These are phyloP conservation scores for Salix dunnii DNA, from an alignment of 345 rosid genomes.

Conservation along the genomic window DNA sequence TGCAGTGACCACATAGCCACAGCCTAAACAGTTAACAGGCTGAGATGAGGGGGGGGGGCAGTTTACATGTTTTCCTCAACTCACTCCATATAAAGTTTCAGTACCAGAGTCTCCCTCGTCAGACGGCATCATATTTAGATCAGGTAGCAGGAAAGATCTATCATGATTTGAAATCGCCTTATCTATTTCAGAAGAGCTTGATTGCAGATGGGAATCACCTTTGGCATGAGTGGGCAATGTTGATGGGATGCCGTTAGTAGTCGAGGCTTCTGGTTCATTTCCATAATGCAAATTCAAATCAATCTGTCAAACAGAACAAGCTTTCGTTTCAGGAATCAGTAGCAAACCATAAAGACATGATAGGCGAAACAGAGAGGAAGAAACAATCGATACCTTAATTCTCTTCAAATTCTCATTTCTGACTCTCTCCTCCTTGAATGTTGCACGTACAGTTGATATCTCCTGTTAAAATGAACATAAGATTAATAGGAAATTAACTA, in stretches of 20 bases:
- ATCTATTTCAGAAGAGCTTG: conserved; percentile 24
- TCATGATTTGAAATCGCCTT: conserved; percentile 21
- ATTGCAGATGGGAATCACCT: conserved; percentile 7
- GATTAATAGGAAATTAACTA: not conserved
- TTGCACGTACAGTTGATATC: conserved; percentile 47
- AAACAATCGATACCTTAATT: conserved; percentile 48
- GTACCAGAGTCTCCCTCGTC: conserved; percentile 40
- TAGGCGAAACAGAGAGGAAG: not conserved
- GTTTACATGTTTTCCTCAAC: conserved; percentile 24
- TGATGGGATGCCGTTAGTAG: conserved; percentile 12
- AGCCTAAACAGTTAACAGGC: not conserved
- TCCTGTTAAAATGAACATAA: conserved; percentile 42
- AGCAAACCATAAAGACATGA: too few species aligned
- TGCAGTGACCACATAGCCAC: not conserved
- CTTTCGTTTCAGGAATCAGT: not conserved
- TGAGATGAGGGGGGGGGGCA: not conserved
- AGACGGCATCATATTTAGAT: conserved; percentile 61
- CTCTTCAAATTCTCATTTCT: conserved; percentile 66
- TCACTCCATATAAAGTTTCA: conserved; percentile 33
- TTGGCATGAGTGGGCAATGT: not conserved
- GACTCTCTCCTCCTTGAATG: conserved; percentile 41
- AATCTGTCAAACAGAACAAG: conserved; percentile 36
- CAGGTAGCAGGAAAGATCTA: conserved; percentile 50
- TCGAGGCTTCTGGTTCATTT: conserved; percentile 17
- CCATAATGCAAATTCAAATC: conserved; percentile 37